Conservation (phyloP, 805 yeast species). For the Sugiyamaella smithiae region DNA sequence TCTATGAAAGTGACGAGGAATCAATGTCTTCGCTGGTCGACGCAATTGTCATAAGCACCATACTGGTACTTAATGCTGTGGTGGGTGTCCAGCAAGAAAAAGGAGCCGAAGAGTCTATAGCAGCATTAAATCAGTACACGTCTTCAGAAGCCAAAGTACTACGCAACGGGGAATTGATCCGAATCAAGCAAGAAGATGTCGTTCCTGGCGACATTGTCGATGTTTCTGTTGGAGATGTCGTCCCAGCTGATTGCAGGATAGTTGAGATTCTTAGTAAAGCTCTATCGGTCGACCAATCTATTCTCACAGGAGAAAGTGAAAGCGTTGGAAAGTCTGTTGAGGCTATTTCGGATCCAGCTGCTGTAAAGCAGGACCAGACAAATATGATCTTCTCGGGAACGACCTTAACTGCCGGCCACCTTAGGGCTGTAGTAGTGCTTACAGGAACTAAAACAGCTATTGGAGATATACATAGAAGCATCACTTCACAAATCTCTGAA, state of each 20-base stretch:
- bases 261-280: constrained; percentile 61
- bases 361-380: constrained; percentile 48
- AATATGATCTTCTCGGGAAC: constrained; percentile 95
- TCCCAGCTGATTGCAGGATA: constrained; percentile 88
- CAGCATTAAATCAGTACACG: constrained; percentile 84
- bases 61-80: constrained; percentile 75
- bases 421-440: constrained; percentile 85
- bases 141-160: constrained; percentile 91
- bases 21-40: constrained; percentile 42
- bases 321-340: constrained; percentile 81
- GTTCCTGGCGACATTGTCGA: constrained; percentile 89
- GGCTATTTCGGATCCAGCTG: constrained; percentile 85
- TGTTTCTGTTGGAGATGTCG: constrained; percentile 83
- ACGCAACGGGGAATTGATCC: constrained; percentile 70
- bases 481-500: constrained; percentile 76
- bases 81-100: constrained; percentile 97
- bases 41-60: constrained; percentile 65
- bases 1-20: constrained; percentile 85
- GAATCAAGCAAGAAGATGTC: constrained; percentile 72
- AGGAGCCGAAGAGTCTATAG: constrained; percentile 87
- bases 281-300: constrained; percentile 83
- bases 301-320: constrained; percentile 88
- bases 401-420: constrained; percentile 90
- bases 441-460: constrained; percentile 86
- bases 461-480: constrained; percentile 91